A percentile compares a stretch with the other conserved stretches of the same genome.
phyloP scores from a whole-genome alignment of 805 yeast genomes.

The Candida succiphila region DNA sequence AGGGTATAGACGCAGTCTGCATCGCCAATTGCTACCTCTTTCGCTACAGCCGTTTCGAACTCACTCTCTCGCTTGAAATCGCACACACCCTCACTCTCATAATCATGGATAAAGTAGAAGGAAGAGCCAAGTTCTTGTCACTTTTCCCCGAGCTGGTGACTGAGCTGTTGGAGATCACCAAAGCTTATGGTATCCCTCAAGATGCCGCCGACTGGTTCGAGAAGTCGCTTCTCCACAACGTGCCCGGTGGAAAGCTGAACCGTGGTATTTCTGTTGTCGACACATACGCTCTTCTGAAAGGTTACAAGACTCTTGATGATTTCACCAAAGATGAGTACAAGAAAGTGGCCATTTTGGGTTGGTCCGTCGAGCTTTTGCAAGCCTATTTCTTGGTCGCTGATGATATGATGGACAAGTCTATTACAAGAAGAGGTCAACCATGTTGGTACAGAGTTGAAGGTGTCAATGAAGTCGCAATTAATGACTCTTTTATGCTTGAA shows the following conservation, averaged over 20 bases:
- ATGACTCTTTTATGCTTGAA: conserved; percentile 95
- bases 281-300: conserved; percentile 75
- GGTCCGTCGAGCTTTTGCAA: conserved; percentile 91
- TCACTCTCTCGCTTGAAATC: no score
- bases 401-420: conserved; percentile 95
- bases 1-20: no score
- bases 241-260: conserved; percentile 95
- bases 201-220: conserved; percentile 85
- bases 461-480: conserved; percentile 91
- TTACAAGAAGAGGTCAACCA: conserved; percentile 97
- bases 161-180: conserved; percentile 57
- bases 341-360: conserved; percentile 82
- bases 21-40: no score
- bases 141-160: conserved; percentile 71
- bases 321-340: conserved; percentile 62
- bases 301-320: conserved; percentile 45
- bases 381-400: conserved; percentile 97
- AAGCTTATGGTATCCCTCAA: conserved; percentile 67
- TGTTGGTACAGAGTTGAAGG: conserved; percentile 85
- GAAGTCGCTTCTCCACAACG: conserved; percentile 66
- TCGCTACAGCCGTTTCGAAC: no score
- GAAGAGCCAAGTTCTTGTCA: conserved; percentile 47
- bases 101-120: conserved; percentile 28
- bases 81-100: no score
- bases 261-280: conserved; percentile 94